Evolutionary conservation across 192 early-diverging fungal genomes (phyloP), one percentile per base, ranked within the genome.

Genomic region (Chytriomyces confervae): DNA sequence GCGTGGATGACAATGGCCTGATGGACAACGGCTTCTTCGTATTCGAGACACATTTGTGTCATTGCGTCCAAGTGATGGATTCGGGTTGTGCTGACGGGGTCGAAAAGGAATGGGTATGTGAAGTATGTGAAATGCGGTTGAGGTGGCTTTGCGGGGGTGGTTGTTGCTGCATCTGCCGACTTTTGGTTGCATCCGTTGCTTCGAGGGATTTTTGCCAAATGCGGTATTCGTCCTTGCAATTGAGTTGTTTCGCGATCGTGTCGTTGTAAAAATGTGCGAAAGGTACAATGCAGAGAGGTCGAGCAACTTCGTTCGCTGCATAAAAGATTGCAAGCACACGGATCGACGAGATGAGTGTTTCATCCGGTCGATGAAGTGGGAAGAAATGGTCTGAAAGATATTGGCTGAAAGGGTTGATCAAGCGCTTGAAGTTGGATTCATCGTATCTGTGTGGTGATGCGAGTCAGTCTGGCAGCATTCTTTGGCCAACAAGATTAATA

Each of bases 1-100:
- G 94, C 92, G 70, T 93, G 91, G 8, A 91, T 85, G 1, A 93
- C 91, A 13, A 95, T 79, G 3, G 94, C 91, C 77, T 95, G 94
- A 50, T 93, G 90, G 0, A 93, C 93, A 66, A 91, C 93, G 0
- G 94, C 94, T 67, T 93, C 93, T 84, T 95, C 93, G 66, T 92
- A 94, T 74, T 92, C 89, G 5, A 85, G 84, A 2, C 87, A 89
- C 94, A 94, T 94, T 75, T 91, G 90, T 24, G 90, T 83, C 88
- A 94, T 90, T 2, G 92, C 88, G 77, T 94, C 92, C 61, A 94
- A 88, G 65, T 91, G 87, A 24, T 93, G 72, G 71, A 94, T 91
- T 23, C 92, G 88, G 10, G 88, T 86, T 69, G 93, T 94, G 23
- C 89, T 81, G 0, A 88, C 83, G 8, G 92, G 91, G 29, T 91